Base-by-base conservation (phyloP, 768 basidiomycete species). In the Pholiota microspora region DNA sequence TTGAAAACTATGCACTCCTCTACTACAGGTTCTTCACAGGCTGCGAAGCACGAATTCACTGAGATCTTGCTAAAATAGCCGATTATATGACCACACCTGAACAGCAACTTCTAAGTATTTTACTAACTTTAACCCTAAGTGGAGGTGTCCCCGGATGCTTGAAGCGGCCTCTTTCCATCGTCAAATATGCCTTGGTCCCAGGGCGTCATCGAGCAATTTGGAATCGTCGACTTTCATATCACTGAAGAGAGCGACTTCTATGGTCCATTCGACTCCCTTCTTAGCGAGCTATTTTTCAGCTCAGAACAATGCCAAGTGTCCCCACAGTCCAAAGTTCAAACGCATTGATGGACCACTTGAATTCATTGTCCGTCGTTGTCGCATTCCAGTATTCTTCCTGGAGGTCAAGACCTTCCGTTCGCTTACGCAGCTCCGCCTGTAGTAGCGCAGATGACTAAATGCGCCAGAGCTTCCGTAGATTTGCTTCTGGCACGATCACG, bases 391-490 rank as follows among this genome's bases (percentile, higher is more conserved):
- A 34, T 56, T 62, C 49, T 61, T 62, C 53, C n/a, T 64, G 0
- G 58, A 58, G 36, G 45, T 62, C 47, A 62, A 59, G 56, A 50
- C 60, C 28, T 50, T 45, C 38, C 35, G 49, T 34, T 48, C 48
- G 18, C 58, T 58, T 46, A 45, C 5, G 8, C 28, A 24, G 28
- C 42, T 58, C 58, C 29, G 47, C 53, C 10, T 56, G 60, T 28
- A 54, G 24, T 36, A 46, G 35, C 16, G 60, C 62, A 32, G 60
- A 64, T 53, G 60, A 55, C 34, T 56, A 64, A 51, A 62, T 58
- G 53, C 60, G 58, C 21, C 51, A 51, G 27, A 56, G 54, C 4
- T 58, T 59, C 32, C 48, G 47, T 29, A 21, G 48, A 47, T 59
- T 59, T 45, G 32, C 55, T 38, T 56, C 51, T 16, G 44, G 49